Base-by-base conservation (phyloP, 1,139 yeast genomes). In the Diutina scorzettiae region DNA sequence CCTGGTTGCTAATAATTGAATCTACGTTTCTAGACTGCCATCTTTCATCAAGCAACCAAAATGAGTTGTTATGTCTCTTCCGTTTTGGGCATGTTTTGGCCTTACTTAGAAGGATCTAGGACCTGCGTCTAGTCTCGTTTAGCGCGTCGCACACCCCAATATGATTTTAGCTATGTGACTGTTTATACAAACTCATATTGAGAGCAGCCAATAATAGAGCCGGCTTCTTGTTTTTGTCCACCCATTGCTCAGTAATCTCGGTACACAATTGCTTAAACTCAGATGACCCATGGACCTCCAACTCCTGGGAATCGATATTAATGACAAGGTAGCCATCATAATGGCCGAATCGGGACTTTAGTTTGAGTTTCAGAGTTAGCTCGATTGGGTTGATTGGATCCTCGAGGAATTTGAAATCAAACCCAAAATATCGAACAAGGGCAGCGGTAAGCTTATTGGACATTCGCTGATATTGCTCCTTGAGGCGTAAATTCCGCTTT, bases 151-250 rank as follows among this genome's bases (percentile, higher is more conserved):
- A n/a, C n/a, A n/a, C n/a, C n/a, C n/a, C n/a, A n/a, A n/a, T n/a
- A n/a, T n/a, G n/a, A n/a, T n/a, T n/a, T n/a, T n/a, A n/a, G n/a
- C n/a, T n/a, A n/a, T n/a, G n/a, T n/a, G n/a, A n/a, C n/a, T n/a
- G n/a, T n/a, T 41, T 39, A 59, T 76, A 78, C 21, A 84, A 59
- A 51, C 74, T 80, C 45, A 86, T 62, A 43, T 78, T 83, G 47
- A 86, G 63, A 0, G 93, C 87, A 44, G 93, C 80, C 44, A 87
- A 62, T 52, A 86, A 81, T 51, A 94, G 82, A 0, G 94, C 85
- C 20, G 85, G 75, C 50, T 84, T 87, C 36, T 73, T 73, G 47
- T 77, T 72, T 42, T 81, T 83, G 41, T 69, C 69, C 2, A 83
- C 75, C 87, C 94, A 85, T 46, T 73, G 71, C 16, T 69, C 60